Evolutionary conservation across 2,329 filamentous ascomycete species (phyloP).

Genomic region (Clarireedia paspali): DNA sequence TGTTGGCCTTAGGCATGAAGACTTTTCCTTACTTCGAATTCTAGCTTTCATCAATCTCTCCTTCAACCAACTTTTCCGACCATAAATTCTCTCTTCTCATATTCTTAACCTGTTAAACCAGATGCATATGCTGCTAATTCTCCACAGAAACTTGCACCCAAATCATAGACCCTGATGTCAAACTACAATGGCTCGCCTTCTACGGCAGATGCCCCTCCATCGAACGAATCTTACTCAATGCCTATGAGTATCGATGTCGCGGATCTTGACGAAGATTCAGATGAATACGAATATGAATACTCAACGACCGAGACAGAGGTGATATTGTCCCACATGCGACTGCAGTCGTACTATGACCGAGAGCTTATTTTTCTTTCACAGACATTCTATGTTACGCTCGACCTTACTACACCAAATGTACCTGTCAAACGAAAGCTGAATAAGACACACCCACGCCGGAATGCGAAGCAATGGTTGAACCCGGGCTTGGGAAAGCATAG

Average conservation of each 20-base stretch:
- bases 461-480: slow-evolving; percentile 18
- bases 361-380: slow-evolving; percentile 25
- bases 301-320: slow-evolving; percentile 57
- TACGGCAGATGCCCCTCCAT: slow-evolving; percentile 16
- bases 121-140: slow-evolving; percentile 17
- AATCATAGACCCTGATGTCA: slow-evolving; percentile 23
- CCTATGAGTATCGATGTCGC: slow-evolving; percentile 5
- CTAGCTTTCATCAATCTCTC: not conserved
- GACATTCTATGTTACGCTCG: slow-evolving; percentile 58
- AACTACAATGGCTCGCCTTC: slow-evolving; percentile 10
- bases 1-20: not conserved
- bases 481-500: slow-evolving; percentile 7
- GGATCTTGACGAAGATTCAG: slow-evolving; percentile 32
- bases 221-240: slow-evolving; percentile 2
- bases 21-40: not conserved
- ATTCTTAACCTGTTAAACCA: not conserved
- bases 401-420: slow-evolving; percentile 42
- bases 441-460: slow-evolving; percentile 9
- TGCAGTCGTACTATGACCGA: not conserved
- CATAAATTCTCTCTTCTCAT: not conserved
- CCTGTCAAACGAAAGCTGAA: slow-evolving; percentile 14
- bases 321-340: not conserved
- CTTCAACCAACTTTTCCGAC: not conserved
- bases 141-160: slow-evolving; percentile 18
- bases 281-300: slow-evolving; percentile 63